Percentiles rank a stretch among this genome's conserved stretches.
Evolutionary conservation across 768 basidiomycete genomes (phyloP).

Genomic region (Cyathus striatus): DNA sequence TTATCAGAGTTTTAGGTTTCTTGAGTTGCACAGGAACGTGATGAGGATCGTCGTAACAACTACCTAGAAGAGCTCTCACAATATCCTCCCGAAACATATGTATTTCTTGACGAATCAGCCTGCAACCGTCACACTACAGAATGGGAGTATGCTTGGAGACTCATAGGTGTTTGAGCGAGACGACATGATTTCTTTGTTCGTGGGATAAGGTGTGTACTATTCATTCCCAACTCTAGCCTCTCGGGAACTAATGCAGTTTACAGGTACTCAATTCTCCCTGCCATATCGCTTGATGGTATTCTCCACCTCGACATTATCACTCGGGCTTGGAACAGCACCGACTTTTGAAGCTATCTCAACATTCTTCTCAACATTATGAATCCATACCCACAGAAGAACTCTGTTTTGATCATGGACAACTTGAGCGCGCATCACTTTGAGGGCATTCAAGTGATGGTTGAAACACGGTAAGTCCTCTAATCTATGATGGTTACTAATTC

Average conservation of each 20-base stretch:
- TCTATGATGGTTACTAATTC: neutral
- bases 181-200: conserved; percentile 19
- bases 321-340: conserved; percentile 16
- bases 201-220: conserved; percentile 12
- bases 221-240: conserved; percentile 2
- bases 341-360: conserved; percentile 15
- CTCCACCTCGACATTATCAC: conserved; percentile 20
- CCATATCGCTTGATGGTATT: conserved; percentile 23
- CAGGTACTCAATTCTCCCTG: conserved; percentile 26
- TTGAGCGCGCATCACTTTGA: too few species aligned
- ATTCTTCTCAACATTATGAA: conserved; percentile 15
- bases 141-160: conserved; percentile 17
- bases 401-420: too few species aligned
- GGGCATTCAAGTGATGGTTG: conserved; percentile 14
- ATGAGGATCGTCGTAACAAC: conserved; percentile 8
- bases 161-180: conserved; percentile 12
- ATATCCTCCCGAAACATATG: conserved; percentile 13
- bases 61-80: conserved; percentile 11
- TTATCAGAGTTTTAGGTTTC: conserved; percentile 7
- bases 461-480: conserved; percentile 7
- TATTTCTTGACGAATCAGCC: conserved; percentile 24
- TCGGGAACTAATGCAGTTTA: conserved; percentile 13
- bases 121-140: conserved; percentile 19
- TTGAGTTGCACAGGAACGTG: conserved; percentile 10
- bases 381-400: too few species aligned